Conservation (phyloP, 2,329 filamentous ascomycete genomes). For the Zymoseptoria ardabiliae region DNA sequence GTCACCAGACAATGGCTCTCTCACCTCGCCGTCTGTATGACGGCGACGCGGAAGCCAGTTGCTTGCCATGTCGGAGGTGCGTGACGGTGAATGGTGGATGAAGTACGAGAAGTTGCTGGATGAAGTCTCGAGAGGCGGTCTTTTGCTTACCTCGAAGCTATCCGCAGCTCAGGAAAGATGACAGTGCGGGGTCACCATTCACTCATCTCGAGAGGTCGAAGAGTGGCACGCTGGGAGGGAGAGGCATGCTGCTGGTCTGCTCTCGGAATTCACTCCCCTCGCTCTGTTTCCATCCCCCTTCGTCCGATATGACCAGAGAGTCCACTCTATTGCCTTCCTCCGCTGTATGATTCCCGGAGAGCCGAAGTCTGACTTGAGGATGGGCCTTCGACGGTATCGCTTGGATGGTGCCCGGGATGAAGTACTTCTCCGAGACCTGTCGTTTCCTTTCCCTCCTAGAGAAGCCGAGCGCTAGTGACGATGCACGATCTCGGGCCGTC, state of each 20-base stretch:
- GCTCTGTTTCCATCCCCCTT: not conserved
- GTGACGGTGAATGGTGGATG: not conserved
- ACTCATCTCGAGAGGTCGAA: not conserved
- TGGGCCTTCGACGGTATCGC: not conserved
- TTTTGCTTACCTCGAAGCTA: not conserved
- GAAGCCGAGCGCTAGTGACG: not conserved
- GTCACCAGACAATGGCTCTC: not conserved
- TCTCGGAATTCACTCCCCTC: not conserved
- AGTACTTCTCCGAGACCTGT: not conserved
- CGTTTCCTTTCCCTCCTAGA: not conserved
- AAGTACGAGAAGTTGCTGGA: not conserved
- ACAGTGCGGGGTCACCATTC: not conserved
- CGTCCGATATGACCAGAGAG: not conserved
- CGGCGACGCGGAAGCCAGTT: not conserved
- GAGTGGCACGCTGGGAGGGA: not conserved
- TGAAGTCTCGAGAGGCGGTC: not conserved
- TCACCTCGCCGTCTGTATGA: not conserved
- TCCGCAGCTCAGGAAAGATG: not conserved
- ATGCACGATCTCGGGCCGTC: not conserved
- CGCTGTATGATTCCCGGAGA: not conserved
- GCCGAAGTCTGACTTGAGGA: not conserved
- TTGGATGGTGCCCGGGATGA: not conserved
- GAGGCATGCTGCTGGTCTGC: not conserved
- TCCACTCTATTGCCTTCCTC: not conserved
- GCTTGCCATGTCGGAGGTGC: not conserved